Base-by-base conservation (phyloP, 2,329 filamentous ascomycete species). In the Laburnicola sp. region DNA sequence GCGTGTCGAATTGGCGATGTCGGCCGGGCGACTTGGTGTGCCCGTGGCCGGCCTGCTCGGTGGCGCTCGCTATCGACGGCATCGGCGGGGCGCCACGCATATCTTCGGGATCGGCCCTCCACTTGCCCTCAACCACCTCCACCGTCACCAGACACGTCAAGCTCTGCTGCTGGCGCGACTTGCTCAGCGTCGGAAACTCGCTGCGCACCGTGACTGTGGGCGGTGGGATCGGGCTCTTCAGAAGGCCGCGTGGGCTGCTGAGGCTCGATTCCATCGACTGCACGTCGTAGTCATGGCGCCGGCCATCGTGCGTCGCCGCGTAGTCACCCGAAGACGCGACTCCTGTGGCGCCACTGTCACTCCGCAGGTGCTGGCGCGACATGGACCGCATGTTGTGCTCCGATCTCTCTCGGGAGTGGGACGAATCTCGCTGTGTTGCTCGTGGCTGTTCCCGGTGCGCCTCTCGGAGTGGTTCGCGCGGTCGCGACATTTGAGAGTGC, bases 161-260 rank as follows among this genome's bases (percentile, higher is more conserved):
- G 8, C 90, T 94, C 72, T 99, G 94, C 72, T 97, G 94, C 69
- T 96, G 91, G 44, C 92, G 87, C 21, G 92, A 97, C 58, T 91
- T 84, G 72, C 82, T 97, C 65, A 99, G 83, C 1, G 94, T 97
- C 0, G 94, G 94, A 68, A 97, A 99, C 74, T 99, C 94, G 69
- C 93, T 97, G 52, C 93, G 89, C 41, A 99, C 88, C 0, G 90
- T 96, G n/a, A 99, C 91, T 0, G 85, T 88, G 0, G 94, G 94
- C 4, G 91, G 79, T 1, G 94, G 92, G 51, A 97, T 97, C 0
- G 91, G 91, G 62, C 96, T 96, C 63, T 87, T 89, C 7, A 85
- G 81, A 21, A 87, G 70, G 45, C 77, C 75, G 32, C 88, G 86
- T 4, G 91, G 88, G 72, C 86, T 91, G 57, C 84, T 83, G 16